Evolutionary conservation across 2,329 filamentous ascomycete species (phyloP).

Genomic region (Aspergillus latus): DNA sequence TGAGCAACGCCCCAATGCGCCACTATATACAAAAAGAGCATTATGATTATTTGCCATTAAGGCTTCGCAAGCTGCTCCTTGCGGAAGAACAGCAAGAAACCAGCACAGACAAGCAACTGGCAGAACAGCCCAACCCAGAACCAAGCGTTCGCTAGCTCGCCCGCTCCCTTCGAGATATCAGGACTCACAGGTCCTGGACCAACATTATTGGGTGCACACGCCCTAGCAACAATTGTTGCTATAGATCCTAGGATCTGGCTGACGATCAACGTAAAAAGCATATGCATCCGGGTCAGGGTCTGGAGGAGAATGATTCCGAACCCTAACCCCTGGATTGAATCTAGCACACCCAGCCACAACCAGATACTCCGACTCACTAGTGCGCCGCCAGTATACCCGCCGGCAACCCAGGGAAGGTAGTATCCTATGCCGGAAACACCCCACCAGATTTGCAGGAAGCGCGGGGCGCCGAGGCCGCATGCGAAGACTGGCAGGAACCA

Average conservation of each 20-base stretch:
- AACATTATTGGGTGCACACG: conserved; percentile 59
- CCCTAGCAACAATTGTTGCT: conserved; percentile 62
- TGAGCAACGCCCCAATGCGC: too few relatives aligned
- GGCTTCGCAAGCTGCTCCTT: conserved; percentile 1
- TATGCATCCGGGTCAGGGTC: conserved; percentile 64
- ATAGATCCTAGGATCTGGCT: conserved; percentile 63
- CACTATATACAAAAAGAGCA: too few relatives aligned
- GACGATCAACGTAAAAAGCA: conserved; percentile 59
- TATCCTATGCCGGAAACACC: conserved; percentile 59
- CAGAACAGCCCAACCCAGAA: conserved; percentile 62
- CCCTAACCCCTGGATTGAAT: conserved; percentile 64
- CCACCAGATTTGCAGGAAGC: conserved; percentile 70
- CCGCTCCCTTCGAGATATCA: conserved; percentile 54
- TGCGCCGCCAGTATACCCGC: conserved; percentile 55
- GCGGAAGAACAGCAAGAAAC: not conserved
- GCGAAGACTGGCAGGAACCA: conserved; percentile 69
- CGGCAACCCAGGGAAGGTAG: conserved; percentile 62
- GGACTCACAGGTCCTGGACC: conserved; percentile 64
- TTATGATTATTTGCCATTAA: not conserved
- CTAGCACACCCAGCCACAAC: conserved; percentile 67
- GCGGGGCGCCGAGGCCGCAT: conserved; percentile 63
- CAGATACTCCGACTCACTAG: conserved; percentile 59
- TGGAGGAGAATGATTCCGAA: conserved; percentile 68
- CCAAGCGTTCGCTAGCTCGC: conserved; percentile 50
- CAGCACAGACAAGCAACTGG: conserved; percentile 55